These are phyloP conservation scores for Brassica hybrid DNA, from an alignment of 441 rosid genomes.

Conservation along the genomic window DNA sequence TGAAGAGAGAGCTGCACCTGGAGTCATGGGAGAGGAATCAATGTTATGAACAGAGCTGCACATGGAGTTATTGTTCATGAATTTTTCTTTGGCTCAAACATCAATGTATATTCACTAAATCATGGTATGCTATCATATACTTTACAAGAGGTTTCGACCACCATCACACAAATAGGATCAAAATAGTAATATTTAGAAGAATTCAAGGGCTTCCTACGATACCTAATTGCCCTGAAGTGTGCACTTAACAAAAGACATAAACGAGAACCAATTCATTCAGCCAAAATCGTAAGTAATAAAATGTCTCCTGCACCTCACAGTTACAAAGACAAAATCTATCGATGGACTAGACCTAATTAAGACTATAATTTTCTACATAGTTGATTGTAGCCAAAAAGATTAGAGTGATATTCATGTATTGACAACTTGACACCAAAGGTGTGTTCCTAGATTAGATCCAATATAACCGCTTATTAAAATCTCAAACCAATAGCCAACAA, in stretches of 20 bases:
- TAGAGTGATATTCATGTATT: neutral
- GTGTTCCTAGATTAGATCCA: neutral
- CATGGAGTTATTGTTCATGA: neutral
- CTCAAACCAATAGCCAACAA: neutral
- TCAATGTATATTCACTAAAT: neutral
- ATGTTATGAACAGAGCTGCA: neutral
- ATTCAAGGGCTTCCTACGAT: too few species aligned
- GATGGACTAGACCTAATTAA: neutral
- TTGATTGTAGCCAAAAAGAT: neutral
- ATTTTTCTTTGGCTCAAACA: neutral
- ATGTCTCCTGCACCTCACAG: neutral
- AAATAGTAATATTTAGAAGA: too few species aligned
- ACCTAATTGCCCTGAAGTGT: too few species aligned
- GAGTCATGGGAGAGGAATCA: neutral
- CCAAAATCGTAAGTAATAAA: too few species aligned
- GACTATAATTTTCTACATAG: neutral
- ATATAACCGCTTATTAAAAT: neutral
- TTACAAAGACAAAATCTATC: neutral
- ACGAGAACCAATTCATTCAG: too few species aligned
- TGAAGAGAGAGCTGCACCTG: too few species aligned
- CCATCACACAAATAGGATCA: neutral
- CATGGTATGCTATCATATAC: neutral
- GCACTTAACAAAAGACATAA: too few species aligned
- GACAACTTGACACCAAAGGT: neutral
- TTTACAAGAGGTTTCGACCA: neutral